Evolutionary conservation across 345 rosid species (phyloP).

Genomic region (Eucalyptus cladocalyx): DNA sequence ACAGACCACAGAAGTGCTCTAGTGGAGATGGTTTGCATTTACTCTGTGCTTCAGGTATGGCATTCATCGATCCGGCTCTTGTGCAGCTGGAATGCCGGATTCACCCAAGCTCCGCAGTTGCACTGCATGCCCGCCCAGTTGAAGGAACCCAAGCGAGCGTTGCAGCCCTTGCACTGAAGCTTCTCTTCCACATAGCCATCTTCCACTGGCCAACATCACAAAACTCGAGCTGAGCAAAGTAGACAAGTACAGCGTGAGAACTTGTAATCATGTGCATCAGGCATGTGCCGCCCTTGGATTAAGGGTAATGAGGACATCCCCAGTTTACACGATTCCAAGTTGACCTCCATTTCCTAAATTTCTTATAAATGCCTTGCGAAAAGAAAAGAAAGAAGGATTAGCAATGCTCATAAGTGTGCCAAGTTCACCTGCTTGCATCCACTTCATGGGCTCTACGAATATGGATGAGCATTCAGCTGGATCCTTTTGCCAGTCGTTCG

Average conservation of each 20-base stretch:
- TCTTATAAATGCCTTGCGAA: not conserved
- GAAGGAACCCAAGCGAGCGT: conserved; percentile 73
- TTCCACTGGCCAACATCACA: conserved; percentile 31
- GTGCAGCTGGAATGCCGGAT: conserved; percentile 88
- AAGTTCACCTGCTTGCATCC: conserved; percentile 68
- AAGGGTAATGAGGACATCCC: not conserved
- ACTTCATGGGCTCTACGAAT: conserved; percentile 89
- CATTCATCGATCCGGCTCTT: conserved; percentile 71
- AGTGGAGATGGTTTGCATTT: not conserved
- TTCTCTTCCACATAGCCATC: conserved; percentile 78
- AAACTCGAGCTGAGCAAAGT: not conserved
- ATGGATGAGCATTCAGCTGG: conserved; percentile 58
- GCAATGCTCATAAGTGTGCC: not conserved
- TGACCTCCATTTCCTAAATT: not conserved
- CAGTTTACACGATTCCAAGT: not conserved
- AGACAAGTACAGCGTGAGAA: not conserved
- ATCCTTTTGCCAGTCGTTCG: conserved; percentile 3
- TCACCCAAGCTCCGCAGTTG: conserved; percentile 87
- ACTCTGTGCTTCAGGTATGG: conserved; percentile 2
- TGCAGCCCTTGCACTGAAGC: conserved; percentile 71
- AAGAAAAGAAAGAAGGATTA: not conserved
- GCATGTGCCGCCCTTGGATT: not conserved
- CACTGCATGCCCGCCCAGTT: conserved; percentile 98
- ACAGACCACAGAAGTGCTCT: not conserved
- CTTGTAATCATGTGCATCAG: not conserved